These are phyloP conservation scores for Tylopilus microsporus DNA, from an alignment of 1,284 basidiomycete species.

Conservation along the genomic window DNA sequence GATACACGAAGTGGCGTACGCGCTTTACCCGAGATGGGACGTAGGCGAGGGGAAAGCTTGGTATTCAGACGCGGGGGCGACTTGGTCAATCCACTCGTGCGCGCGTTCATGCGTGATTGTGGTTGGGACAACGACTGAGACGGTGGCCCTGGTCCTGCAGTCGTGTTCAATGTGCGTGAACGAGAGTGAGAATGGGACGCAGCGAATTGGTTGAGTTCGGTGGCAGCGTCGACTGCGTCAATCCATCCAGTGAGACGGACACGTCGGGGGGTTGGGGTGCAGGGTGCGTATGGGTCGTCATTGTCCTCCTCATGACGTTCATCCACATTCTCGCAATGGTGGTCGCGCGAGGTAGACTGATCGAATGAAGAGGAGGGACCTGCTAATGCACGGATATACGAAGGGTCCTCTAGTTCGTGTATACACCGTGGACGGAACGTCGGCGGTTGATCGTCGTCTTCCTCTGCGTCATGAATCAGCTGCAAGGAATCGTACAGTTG, in stretches of 20 bases:
- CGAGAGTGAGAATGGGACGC: slow-evolving; percentile 12
- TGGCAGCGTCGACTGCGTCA: slow-evolving; percentile 43
- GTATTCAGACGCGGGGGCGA: neutral
- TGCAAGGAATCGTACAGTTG: no score
- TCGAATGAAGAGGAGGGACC: no score
- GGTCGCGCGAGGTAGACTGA: no score
- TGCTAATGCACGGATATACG: no score
- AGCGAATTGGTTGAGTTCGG: slow-evolving; percentile 18
- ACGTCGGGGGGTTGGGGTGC: no score
- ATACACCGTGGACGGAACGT: no score
- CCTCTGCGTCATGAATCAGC: no score
- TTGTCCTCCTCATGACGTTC: no score
- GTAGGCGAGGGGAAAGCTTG: neutral
- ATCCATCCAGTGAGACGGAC: slow-evolving; percentile 42
- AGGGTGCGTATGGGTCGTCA: no score
- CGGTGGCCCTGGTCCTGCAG: neutral
- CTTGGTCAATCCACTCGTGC: neutral
- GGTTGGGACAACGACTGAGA: neutral
- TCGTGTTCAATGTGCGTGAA: neutral
- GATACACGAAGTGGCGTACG: neutral
- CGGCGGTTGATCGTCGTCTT: no score
- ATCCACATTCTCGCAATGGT: no score
- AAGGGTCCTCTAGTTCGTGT: no score
- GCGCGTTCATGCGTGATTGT: neutral
- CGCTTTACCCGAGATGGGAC: neutral